phyloP scores from a whole-genome alignment of 345 rosid species.

The Orychophragmus violaceus region DNA sequence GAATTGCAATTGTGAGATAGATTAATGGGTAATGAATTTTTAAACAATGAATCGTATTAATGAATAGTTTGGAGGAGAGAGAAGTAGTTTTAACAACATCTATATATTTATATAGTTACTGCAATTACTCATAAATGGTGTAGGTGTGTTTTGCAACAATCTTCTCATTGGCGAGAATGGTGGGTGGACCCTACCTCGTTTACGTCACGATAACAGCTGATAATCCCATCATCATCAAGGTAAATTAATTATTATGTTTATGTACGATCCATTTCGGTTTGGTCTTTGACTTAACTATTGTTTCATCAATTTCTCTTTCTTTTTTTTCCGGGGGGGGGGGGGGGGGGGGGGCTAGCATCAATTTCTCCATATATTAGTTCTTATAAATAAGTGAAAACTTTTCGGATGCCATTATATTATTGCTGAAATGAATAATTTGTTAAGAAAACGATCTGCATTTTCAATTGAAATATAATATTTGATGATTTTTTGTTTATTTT shows the following conservation, averaged over 20 bases:
- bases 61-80: background rate
- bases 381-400: too few relatives aligned
- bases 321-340: too few relatives aligned
- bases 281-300: background rate
- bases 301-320: background rate
- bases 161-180: constrained; percentile 35
- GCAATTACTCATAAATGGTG: background rate
- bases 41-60: too few relatives aligned
- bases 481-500: background rate
- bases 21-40: too few relatives aligned
- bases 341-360: too few relatives aligned
- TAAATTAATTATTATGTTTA: background rate
- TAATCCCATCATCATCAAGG: constrained; percentile 31
- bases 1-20: too few relatives aligned
- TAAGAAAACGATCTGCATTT: background rate
- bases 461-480: background rate
- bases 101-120: too few relatives aligned
- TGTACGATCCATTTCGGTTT: background rate
- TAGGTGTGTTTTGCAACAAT: constrained; percentile 32
- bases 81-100: too few relatives aligned
- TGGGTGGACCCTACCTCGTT: constrained; percentile 30
- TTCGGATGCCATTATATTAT: background rate
- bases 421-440: background rate
- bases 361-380: background rate
- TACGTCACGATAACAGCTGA: constrained; percentile 23